Evolutionary conservation across 176 grass and related monocot genomes (phyloP).

Genomic region (Otatea glauca): DNA sequence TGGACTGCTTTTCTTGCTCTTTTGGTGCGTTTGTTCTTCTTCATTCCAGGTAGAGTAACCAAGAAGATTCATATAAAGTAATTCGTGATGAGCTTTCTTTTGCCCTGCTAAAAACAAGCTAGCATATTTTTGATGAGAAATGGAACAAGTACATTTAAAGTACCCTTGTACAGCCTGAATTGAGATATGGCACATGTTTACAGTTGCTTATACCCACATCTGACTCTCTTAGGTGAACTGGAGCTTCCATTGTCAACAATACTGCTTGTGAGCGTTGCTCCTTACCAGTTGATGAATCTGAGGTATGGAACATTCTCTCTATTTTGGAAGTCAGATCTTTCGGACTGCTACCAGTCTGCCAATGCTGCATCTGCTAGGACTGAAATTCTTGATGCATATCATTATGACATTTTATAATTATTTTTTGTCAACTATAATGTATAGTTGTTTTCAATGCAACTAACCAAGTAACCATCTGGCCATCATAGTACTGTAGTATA

Average conservation of each 20-base stretch:
- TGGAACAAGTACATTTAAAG: neutral
- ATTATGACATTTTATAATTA: neutral
- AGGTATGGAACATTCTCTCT: constrained; percentile 52
- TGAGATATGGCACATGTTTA: constrained; percentile 17
- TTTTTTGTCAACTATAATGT: neutral
- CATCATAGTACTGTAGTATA: neutral
- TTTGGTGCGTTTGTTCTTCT: constrained; percentile 80
- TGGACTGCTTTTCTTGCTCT: constrained; percentile 95
- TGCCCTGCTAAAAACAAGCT: neutral
- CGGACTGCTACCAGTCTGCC: neutral
- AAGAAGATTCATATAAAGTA: neutral
- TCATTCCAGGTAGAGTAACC: constrained; percentile 71
- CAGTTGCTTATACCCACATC: constrained; percentile 13
- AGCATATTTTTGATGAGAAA: neutral
- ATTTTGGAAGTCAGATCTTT: neutral
- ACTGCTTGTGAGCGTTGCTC: constrained; percentile 75
- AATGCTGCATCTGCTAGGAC: neutral
- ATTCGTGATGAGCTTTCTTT: neutral
- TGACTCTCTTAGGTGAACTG: constrained; percentile 63
- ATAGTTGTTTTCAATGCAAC: neutral
- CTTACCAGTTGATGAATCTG: constrained; percentile 67
- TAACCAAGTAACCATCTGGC: neutral
- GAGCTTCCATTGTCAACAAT: constrained; percentile 81
- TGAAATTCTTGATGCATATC: neutral
- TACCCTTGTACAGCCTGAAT: neutral